Conservation (phyloP, 108 stramenopile genomes). For the Nitzschia sp. region DNA sequence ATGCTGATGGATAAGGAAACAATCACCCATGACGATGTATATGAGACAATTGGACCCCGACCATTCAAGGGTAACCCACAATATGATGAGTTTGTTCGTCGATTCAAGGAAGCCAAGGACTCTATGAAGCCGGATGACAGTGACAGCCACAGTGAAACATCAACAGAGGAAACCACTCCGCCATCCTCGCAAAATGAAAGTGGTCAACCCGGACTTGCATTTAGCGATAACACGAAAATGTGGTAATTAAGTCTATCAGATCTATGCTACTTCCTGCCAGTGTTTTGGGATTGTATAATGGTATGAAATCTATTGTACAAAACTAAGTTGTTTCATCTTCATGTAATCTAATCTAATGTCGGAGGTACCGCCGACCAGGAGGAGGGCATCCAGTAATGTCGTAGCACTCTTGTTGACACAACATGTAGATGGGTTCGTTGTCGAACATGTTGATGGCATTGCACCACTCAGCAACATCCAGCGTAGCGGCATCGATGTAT, state of each 20-base stretch:
- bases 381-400: constrained; percentile 12
- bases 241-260: neutral
- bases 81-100: constrained; percentile 90
- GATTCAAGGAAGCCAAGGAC: constrained; percentile 33
- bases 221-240: neutral
- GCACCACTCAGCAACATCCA: constrained; percentile 10
- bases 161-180: neutral
- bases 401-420: constrained; percentile 18
- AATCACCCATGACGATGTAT: constrained; percentile 94
- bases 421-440: constrained; percentile 16
- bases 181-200: neutral
- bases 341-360: neutral
- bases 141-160: no score
- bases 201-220: constrained; percentile 12
- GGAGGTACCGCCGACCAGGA: neutral
- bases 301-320: no score
- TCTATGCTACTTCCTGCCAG: neutral
- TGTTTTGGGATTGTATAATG: no score
- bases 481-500: constrained; percentile 13
- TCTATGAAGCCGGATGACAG: neutral
- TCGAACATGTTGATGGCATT: constrained; percentile 12
- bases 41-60: constrained; percentile 86
- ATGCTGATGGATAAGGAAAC: constrained; percentile 94
- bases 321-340: neutral
- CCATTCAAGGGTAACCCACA: constrained; percentile 80